These are phyloP conservation scores for Alternaria triticina DNA, from an alignment of 2,329 filamentous ascomycete species.

Conservation along the genomic window DNA sequence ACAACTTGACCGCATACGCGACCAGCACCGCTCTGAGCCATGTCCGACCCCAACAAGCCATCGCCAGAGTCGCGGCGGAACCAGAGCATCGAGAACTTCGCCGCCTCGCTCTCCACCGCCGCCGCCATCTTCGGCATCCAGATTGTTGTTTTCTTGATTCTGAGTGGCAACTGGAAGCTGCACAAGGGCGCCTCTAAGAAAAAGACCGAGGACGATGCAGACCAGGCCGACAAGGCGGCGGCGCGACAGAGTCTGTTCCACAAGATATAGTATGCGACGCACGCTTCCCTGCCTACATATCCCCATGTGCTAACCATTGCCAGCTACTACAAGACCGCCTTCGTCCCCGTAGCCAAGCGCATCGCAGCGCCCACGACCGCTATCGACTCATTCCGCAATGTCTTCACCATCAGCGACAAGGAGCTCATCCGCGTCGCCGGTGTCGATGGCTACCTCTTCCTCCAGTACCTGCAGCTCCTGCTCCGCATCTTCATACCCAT, in stretches of 20 bases:
- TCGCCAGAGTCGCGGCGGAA: conserved; percentile 18
- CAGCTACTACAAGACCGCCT: conserved; percentile 49
- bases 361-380: conserved; percentile 44
- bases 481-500: conserved; percentile 92
- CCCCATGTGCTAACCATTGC: conserved; percentile 18
- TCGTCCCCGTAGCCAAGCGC: conserved; percentile 44
- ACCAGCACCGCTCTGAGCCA: conserved; percentile 8
- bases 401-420: conserved; percentile 73
- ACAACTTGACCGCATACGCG: conserved; percentile 1
- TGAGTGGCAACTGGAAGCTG: conserved; percentile 49
- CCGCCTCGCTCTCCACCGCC: conserved; percentile 44
- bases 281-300: neutral
- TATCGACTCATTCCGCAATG: conserved; percentile 49
- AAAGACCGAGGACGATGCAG: neutral
- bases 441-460: conserved; percentile 95
- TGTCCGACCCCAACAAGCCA: conserved; percentile 7
- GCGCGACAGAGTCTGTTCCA: conserved; percentile 45
- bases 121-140: conserved; percentile 46
- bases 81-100: conserved; percentile 48
- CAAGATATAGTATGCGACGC: conserved; percentile 44
- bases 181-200: conserved; percentile 25
- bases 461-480: conserved; percentile 85
- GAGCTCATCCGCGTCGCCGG: conserved; percentile 96
- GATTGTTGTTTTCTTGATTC: conserved; percentile 41
- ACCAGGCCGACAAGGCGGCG: conserved; percentile 21